Conservation (phyloP, 495 filamentous ascomycete species). For the Aspergillus carlsbadensis region DNA sequence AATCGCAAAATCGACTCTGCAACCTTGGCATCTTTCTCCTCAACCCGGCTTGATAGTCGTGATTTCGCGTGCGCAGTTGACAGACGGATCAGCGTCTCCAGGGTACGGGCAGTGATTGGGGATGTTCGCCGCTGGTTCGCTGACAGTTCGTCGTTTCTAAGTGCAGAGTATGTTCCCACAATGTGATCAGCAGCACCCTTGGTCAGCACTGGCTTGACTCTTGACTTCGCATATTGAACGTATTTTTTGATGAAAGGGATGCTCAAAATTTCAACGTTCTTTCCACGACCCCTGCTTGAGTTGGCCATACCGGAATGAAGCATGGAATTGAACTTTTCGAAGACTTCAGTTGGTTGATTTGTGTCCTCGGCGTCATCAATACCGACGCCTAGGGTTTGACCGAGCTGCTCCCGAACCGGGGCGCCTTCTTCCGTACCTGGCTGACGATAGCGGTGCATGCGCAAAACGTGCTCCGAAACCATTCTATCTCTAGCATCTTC, state of each 20-base stretch:
- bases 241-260: conserved; percentile 99
- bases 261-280: conserved; percentile 86
- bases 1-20: conserved; percentile 92
- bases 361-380: conserved; percentile 73
- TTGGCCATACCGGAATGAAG: conserved; percentile 88
- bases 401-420: conserved; percentile 83
- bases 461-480: conserved; percentile 93
- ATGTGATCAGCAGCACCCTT: conserved; percentile 93
- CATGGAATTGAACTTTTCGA: conserved; percentile 95
- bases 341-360: conserved; percentile 79
- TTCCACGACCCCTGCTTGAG: conserved; percentile 65
- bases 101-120: conserved; percentile 94
- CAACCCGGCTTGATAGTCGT: conserved; percentile 86
- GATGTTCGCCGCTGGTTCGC: conserved; percentile 90
- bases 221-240: conserved; percentile 94
- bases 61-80: conserved; percentile 96
- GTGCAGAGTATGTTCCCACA: conserved; percentile 84
- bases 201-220: conserved; percentile 88
- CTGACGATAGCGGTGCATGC: conserved; percentile 96
- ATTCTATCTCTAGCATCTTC: conserved; percentile 88
- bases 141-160: conserved; percentile 94
- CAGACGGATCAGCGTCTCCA: conserved; percentile 96
- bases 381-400: conserved; percentile 86
- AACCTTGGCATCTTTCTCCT: conserved; percentile 83
- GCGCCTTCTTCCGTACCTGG: conserved; percentile 93